Conservation (phyloP, 2,329 filamentous ascomycete genomes). For the Sarocladium kiliense region DNA sequence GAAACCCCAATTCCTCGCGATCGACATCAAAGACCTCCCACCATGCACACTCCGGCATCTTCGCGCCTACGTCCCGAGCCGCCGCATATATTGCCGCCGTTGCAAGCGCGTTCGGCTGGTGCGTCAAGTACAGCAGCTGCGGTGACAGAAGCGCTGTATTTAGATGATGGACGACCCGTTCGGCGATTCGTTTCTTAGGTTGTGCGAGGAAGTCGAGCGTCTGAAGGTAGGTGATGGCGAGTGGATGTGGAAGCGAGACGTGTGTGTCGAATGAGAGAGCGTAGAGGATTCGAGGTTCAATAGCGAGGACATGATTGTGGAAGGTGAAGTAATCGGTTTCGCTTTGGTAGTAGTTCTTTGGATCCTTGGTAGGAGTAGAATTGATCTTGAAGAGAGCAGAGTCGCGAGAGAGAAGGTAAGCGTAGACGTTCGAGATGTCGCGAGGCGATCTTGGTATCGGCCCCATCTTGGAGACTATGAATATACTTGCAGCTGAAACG, state of each 20-base stretch:
- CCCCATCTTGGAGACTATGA: constrained; percentile 78
- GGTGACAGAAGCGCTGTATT: constrained; percentile 83
- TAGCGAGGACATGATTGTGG: constrained; percentile 60
- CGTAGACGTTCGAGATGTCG: constrained; percentile 79
- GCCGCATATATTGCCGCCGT: constrained; percentile 90
- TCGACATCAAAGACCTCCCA: constrained; percentile 99
- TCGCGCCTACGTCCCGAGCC: constrained; percentile 68
- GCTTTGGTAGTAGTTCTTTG: constrained; percentile 61
- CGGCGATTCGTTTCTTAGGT: constrained; percentile 49
- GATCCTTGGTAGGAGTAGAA: constrained; percentile 30
- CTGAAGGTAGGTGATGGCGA: constrained; percentile 90
- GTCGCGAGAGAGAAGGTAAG: constrained; percentile 64
- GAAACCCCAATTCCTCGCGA: constrained; percentile 86
- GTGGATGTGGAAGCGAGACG: constrained; percentile 76
- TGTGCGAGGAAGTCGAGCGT: constrained; percentile 65
- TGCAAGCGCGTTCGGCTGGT: constrained; percentile 81
- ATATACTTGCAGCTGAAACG: constrained; percentile 75
- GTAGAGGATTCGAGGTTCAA: constrained; percentile 73
- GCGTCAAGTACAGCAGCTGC: constrained; percentile 84
- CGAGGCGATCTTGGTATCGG: constrained; percentile 70
- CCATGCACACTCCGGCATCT: constrained; percentile 81
- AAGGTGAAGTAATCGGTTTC: constrained; percentile 66
- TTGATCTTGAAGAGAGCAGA: constrained; percentile 48
- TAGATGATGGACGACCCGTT: constrained; percentile 68
- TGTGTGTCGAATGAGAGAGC: constrained; percentile 77